These are phyloP conservation scores for Xylaria venustula DNA, from an alignment of 495 filamentous ascomycete species.

Conservation along the genomic window DNA sequence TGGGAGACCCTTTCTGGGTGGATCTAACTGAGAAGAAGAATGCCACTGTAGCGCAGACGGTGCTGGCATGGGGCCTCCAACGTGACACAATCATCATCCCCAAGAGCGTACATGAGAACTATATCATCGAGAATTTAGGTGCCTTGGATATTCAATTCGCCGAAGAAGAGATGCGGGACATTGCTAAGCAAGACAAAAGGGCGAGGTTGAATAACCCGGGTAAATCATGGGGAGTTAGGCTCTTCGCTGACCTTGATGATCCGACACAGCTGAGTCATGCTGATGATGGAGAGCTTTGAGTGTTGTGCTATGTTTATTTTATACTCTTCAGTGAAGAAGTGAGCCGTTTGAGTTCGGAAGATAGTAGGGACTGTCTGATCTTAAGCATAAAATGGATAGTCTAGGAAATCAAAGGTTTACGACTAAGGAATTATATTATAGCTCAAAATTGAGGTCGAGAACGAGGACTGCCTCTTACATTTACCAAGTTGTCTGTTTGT, in stretches of 20 bases:
- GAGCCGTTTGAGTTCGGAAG: no score
- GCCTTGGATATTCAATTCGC: slow-evolving; percentile 21
- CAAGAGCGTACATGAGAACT: slow-evolving; percentile 52
- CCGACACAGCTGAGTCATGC: slow-evolving; percentile 19
- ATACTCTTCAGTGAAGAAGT: no score
- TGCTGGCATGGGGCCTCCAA: slow-evolving; percentile 65
- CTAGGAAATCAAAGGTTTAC: no score
- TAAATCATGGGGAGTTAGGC: slow-evolving; percentile 53
- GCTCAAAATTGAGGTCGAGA: no score
- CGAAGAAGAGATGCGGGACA: slow-evolving; percentile 50
- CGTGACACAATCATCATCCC: slow-evolving; percentile 64
- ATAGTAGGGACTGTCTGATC: no score
- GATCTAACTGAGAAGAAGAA: slow-evolving; percentile 62
- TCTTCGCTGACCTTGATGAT: slow-evolving; percentile 55
- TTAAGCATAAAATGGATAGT: no score
- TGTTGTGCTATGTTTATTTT: no score
- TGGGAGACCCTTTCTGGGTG: slow-evolving; percentile 57
- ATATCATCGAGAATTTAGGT: slow-evolving; percentile 24
- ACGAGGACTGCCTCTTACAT: no score
- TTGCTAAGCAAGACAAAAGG: slow-evolving; percentile 54
- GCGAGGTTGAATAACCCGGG: slow-evolving; percentile 60
- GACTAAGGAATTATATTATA: no score
- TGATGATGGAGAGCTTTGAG: slow-evolving; percentile 7
- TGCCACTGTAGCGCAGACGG: slow-evolving; percentile 61
- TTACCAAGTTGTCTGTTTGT: no score